Percentiles rank a stretch among this genome's conserved stretches.
Evolutionary conservation across 1,284 basidiomycete species (phyloP).

Genomic region (Ceratorhiza oryzae-sativae): DNA sequence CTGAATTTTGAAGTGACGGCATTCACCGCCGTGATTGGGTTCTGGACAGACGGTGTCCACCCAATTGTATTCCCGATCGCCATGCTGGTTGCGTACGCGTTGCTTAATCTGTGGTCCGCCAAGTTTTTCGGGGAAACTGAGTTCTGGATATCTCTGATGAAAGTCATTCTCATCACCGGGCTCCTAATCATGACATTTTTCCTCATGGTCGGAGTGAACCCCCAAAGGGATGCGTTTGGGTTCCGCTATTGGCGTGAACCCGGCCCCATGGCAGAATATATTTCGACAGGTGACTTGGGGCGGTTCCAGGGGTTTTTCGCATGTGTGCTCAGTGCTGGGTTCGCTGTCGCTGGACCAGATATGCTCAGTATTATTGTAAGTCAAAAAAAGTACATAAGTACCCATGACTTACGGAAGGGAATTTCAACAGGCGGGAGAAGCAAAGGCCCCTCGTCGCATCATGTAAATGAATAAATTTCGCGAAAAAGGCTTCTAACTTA

Average conservation of each 20-base stretch:
- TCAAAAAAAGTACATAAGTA: background rate
- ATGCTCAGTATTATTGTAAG: conserved; percentile 37
- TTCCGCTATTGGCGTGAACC: conserved; percentile 40
- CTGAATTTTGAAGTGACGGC: conserved; percentile 38
- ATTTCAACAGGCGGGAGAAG: conserved; percentile 36
- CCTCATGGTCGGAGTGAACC: conserved; percentile 40
- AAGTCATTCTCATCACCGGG: conserved; percentile 38
- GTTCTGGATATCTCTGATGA: conserved; percentile 39
- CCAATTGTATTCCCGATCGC: conserved; percentile 31
- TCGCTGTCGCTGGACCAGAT: conserved; percentile 37
- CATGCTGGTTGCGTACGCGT: conserved; percentile 28
- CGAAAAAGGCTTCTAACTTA: background rate
- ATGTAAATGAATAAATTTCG: conserved; percentile 9
- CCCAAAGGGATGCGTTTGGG: conserved; percentile 37
- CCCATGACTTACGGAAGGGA: no score
- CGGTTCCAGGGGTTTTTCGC: conserved; percentile 31
- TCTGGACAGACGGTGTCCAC: conserved; percentile 34
- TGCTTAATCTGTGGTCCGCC: conserved; percentile 40
- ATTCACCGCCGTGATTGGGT: conserved; percentile 36
- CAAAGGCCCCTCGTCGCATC: conserved; percentile 34
- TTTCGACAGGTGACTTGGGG: conserved; percentile 28
- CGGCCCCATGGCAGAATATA: conserved; percentile 39
- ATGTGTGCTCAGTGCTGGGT: conserved; percentile 36
- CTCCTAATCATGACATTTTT: conserved; percentile 41
- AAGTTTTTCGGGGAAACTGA: conserved; percentile 39